Percentiles rank a stretch among this genome's conserved stretches.
Conservation (phyloP, 2,329 filamentous ascomycete species). For the Beauveria brongniartii region DNA sequence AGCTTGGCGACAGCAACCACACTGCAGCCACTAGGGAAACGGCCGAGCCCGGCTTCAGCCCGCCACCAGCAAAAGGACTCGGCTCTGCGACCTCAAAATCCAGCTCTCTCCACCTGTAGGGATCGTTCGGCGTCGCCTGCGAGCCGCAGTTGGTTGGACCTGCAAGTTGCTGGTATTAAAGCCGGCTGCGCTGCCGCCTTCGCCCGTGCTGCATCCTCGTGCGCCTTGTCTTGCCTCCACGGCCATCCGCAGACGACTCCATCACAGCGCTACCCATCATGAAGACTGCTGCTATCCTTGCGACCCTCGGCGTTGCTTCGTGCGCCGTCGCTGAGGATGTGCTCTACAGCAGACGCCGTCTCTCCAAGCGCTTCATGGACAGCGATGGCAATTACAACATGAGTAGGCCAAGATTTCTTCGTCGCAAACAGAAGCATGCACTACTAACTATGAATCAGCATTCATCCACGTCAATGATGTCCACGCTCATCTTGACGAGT, state of each 20-base stretch:
- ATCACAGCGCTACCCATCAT: conserved; percentile 4
- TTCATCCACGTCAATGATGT: conserved; percentile 66
- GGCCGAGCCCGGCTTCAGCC: background rate
- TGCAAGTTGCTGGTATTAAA: background rate
- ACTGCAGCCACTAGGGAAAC: background rate
- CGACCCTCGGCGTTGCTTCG: conserved; percentile 23
- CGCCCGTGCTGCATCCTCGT: background rate
- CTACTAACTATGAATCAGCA: conserved; percentile 23
- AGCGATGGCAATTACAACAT: conserved; percentile 45
- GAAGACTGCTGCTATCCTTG: conserved; percentile 18
- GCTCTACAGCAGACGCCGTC: conserved; percentile 37
- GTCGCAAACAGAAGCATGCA: background rate
- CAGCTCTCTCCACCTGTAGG: background rate
- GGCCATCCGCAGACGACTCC: background rate
- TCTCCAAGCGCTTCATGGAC: conserved; percentile 42
- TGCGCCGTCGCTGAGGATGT: conserved; percentile 32
- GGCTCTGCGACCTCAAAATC: background rate
- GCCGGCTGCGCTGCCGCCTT: background rate
- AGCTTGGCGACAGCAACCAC: background rate
- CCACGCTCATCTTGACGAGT: conserved; percentile 59
- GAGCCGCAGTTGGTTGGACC: background rate
- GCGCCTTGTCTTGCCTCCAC: background rate
- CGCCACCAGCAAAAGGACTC: background rate
- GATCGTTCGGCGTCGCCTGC: background rate
- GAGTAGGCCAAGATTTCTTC: conserved; percentile 23